Conservation (phyloP, 2,329 filamentous ascomycete genomes). For the Apiospora marii region DNA sequence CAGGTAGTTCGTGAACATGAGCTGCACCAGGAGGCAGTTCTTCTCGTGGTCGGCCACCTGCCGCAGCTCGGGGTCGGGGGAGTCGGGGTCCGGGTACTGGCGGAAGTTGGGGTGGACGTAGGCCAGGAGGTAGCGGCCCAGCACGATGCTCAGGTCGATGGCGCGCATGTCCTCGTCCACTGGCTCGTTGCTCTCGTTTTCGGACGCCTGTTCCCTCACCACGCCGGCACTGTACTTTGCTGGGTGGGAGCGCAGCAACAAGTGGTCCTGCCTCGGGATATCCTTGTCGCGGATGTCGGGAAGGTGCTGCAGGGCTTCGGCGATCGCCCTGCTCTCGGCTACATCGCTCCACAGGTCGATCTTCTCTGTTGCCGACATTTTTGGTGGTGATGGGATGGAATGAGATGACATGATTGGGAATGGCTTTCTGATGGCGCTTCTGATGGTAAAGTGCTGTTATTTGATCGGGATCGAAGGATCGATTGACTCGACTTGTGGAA, state of each 20-base stretch:
- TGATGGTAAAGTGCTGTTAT: no score
- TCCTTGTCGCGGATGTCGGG: neutral
- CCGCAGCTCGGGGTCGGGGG: neutral
- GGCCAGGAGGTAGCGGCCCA: neutral
- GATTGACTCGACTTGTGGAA: no score
- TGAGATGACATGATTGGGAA: no score
- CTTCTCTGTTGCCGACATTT: no score
- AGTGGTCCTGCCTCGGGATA: no score
- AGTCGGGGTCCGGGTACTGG: neutral
- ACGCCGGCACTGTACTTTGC: neutral
- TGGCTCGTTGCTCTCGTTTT: neutral
- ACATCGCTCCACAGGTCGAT: no score
- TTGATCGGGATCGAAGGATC: no score
- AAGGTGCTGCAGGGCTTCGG: neutral
- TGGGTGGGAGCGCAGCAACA: neutral
- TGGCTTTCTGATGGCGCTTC: no score
- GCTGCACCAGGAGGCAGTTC: neutral
- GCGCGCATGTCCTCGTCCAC: neutral
- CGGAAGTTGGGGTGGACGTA: neutral
- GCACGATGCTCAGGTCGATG: neutral
- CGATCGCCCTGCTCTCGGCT: neutral
- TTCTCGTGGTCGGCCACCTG: neutral
- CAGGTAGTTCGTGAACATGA: neutral
- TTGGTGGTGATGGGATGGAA: no score
- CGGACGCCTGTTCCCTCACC: neutral